Percentiles rank a stretch among this genome's conserved stretches.
These are phyloP conservation scores for Alternaria infectoria DNA, from an alignment of 2,329 filamentous ascomycete genomes.

Conservation along the genomic window DNA sequence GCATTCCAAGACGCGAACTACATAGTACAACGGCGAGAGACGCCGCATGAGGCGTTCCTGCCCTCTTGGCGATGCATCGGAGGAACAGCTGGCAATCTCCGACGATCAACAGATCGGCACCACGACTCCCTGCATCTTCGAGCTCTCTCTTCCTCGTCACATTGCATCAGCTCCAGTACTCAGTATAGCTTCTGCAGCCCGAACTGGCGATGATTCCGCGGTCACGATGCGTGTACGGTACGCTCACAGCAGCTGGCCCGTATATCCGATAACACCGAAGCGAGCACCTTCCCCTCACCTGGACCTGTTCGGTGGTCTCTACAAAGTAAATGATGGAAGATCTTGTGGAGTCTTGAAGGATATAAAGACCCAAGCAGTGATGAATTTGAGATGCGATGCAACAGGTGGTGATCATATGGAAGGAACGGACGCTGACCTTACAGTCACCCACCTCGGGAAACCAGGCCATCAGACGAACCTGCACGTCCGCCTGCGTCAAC, in stretches of 20 bases:
- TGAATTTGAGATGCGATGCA: background rate
- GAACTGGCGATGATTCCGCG: background rate
- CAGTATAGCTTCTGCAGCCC: background rate
- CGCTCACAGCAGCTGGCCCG: background rate
- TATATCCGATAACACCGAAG: background rate
- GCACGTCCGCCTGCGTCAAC: background rate
- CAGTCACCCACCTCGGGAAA: background rate
- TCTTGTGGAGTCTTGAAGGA: background rate
- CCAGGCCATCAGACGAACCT: background rate
- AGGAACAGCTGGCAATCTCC: background rate
- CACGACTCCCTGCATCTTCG: background rate
- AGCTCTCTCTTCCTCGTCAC: background rate
- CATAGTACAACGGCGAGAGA: background rate
- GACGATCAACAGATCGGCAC: background rate
- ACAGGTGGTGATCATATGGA: background rate
- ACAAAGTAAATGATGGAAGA: background rate
- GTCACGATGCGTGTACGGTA: background rate
- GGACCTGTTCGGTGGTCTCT: background rate
- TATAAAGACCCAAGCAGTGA: background rate
- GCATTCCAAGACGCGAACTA: background rate
- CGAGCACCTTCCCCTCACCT: background rate
- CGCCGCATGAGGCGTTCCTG: background rate
- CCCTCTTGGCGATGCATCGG: background rate
- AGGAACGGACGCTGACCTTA: background rate
- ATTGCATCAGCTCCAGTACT: background rate